Evolutionary conservation across 2,329 filamentous ascomycete species (phyloP).

Genomic region (Plectosphaerella plurivora): DNA sequence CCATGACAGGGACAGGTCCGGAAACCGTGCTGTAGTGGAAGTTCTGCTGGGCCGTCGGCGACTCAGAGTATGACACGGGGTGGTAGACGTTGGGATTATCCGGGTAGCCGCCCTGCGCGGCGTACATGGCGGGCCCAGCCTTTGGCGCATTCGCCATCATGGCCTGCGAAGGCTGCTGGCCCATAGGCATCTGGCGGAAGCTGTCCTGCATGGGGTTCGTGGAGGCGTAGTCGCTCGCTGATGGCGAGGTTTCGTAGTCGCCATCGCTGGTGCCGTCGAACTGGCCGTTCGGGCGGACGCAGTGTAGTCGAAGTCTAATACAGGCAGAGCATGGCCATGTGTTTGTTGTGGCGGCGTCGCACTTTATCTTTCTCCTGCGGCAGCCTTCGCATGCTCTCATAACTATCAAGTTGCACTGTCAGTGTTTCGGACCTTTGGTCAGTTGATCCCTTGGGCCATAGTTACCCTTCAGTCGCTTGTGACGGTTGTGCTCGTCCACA

Average conservation of each 20-base stretch:
- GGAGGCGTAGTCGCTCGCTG: slow-evolving; percentile 31
- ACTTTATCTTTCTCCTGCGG: slow-evolving; percentile 93
- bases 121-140: slow-evolving; percentile 38
- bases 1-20: slow-evolving; percentile 40
- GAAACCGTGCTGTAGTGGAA: slow-evolving; percentile 52
- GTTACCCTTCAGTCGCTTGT: slow-evolving; percentile 90
- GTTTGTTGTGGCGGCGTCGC: slow-evolving; percentile 94
- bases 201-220: slow-evolving; percentile 36
- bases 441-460: background rate
- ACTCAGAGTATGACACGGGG: slow-evolving; percentile 40
- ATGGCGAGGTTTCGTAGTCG: slow-evolving; percentile 44
- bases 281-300: slow-evolving; percentile 80
- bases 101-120: slow-evolving; percentile 43
- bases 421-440: background rate
- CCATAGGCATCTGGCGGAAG: slow-evolving; percentile 45
- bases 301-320: slow-evolving; percentile 85
- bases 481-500: slow-evolving; percentile 96
- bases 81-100: slow-evolving; percentile 41
- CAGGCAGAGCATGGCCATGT: slow-evolving; percentile 97
- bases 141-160: slow-evolving; percentile 38
- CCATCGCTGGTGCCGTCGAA: slow-evolving; percentile 54
- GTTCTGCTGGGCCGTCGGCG: slow-evolving; percentile 37
- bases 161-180: slow-evolving; percentile 37
- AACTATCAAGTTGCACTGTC: slow-evolving; percentile 45
- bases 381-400: slow-evolving; percentile 98